A percentile compares a stretch with the other conserved stretches of the same genome.
Evolutionary conservation across 1,284 basidiomycete genomes (phyloP).

Genomic region (Pascua sp.): DNA sequence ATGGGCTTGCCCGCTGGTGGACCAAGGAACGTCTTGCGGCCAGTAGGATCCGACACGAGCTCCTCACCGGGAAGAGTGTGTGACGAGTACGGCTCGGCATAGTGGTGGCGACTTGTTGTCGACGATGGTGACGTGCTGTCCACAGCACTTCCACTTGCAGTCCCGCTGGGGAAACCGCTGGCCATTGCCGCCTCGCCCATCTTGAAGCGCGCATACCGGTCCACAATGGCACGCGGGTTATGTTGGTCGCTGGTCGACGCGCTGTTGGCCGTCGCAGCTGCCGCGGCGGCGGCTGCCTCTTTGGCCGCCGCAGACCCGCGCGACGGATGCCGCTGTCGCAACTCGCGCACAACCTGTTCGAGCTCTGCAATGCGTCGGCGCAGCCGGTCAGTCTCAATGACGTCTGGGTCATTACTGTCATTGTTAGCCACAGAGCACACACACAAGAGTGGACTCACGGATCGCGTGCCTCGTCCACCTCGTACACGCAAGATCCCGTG

Average conservation of each 20-base stretch:
- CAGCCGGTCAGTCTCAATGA: slow-evolving; percentile 75
- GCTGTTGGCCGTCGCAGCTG: not conserved
- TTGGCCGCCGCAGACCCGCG: slow-evolving; percentile 7
- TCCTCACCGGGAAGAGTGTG: slow-evolving; percentile 40
- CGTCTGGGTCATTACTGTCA: slow-evolving; percentile 70
- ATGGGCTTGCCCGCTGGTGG: slow-evolving; percentile 42
- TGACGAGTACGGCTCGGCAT: slow-evolving; percentile 36
- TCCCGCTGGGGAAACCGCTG: not conserved
- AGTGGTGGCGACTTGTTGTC: slow-evolving; percentile 9
- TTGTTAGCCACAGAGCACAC: not conserved
- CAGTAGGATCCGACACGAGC: slow-evolving; percentile 36
- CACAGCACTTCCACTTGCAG: not conserved
- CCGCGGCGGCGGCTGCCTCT: slow-evolving; percentile 3
- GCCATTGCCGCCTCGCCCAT: slow-evolving; percentile 37
- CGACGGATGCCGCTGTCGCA: slow-evolving; percentile 37
- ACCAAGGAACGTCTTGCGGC: slow-evolving; percentile 40
- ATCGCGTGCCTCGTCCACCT: slow-evolving; percentile 79
- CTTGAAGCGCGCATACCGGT: slow-evolving; percentile 46
- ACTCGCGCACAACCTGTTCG: slow-evolving; percentile 78
- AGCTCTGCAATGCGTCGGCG: slow-evolving; percentile 82
- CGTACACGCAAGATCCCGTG: slow-evolving; percentile 88
- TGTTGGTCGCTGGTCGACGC: slow-evolving; percentile 22
- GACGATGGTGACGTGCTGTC: slow-evolving; percentile 12
- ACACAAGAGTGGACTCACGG: slow-evolving; percentile 54
- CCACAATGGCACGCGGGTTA: slow-evolving; percentile 43